phyloP scores from a whole-genome alignment of 306 rosid species.

The Oemleria cerasiformis region DNA sequence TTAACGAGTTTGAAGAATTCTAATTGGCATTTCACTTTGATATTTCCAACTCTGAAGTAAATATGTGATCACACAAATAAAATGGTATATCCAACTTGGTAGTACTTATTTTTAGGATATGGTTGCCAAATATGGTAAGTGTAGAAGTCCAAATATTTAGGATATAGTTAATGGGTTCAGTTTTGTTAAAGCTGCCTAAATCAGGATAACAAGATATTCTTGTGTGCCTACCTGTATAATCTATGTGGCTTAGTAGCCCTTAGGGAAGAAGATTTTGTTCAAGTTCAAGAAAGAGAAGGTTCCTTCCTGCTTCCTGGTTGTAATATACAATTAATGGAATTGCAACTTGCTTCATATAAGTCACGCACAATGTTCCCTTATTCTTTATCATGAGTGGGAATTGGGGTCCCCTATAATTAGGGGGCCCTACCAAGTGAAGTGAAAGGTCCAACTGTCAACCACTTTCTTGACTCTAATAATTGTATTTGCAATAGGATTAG shows the following conservation, averaged over 20 bases:
- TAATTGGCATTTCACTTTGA: no score
- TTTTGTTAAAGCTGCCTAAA: no score
- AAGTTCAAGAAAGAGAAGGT: neutral
- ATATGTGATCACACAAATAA: no score
- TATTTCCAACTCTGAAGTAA: no score
- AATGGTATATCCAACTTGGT: no score
- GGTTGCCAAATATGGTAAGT: no score
- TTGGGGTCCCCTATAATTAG: neutral
- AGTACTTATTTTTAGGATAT: no score
- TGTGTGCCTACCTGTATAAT: no score
- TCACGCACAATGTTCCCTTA: neutral
- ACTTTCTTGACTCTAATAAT: neutral
- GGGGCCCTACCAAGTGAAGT: neutral
- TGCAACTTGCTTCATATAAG: neutral
- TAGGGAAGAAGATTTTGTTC: neutral
- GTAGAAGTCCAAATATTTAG: no score
- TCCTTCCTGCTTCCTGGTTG: neutral
- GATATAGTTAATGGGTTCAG: no score
- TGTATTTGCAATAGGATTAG: neutral
- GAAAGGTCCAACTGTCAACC: constrained; percentile 9
- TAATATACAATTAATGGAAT: neutral
- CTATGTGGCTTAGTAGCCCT: neutral
- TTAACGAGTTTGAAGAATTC: no score
- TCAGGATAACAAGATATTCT: no score
- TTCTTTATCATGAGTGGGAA: neutral